Conservation (phyloP, 768 basidiomycete species). For the Gelatoporia subvermispora region DNA sequence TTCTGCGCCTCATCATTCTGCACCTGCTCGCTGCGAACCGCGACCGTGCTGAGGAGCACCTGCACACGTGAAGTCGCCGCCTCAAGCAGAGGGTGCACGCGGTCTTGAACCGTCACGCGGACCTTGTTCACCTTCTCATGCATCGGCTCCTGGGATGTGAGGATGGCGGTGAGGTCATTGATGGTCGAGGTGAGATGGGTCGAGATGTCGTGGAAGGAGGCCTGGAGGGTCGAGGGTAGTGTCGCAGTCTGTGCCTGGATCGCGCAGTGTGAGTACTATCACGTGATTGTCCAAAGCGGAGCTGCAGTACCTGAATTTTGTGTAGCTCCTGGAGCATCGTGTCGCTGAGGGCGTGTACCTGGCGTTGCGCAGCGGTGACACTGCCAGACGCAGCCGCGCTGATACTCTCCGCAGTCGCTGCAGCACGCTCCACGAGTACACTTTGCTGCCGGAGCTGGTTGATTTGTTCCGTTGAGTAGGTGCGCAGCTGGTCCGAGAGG, state of each 20-base stretch:
- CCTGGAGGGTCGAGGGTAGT: constrained; percentile 48
- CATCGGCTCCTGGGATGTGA: constrained; percentile 52
- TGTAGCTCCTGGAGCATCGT: constrained; percentile 64
- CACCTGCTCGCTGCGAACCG: constrained; percentile 1
- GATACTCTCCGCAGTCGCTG: constrained; percentile 61
- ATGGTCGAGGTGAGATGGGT: constrained; percentile 49
- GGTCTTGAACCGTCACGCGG: constrained; percentile 51
- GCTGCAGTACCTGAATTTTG: constrained; percentile 41
- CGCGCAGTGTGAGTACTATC: not conserved
- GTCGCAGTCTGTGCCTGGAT: constrained; percentile 46
- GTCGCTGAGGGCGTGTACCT: constrained; percentile 57
- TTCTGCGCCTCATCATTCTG: too few species aligned
- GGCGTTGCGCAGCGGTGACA: constrained; percentile 47
- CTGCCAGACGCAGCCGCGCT: constrained; percentile 55
- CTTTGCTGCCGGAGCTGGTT: constrained; percentile 66
- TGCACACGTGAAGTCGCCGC: constrained; percentile 26
- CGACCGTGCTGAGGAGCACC: constrained; percentile 21
- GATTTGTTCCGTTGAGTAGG: constrained; percentile 66
- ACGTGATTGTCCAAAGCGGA: too few species aligned
- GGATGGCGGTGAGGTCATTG: constrained; percentile 48
- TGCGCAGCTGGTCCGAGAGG: constrained; percentile 56
- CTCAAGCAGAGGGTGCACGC: constrained; percentile 59
- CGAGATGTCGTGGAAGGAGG: constrained; percentile 56
- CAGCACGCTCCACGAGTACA: constrained; percentile 65
- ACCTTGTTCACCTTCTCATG: constrained; percentile 60